phyloP scores from a whole-genome alignment of 495 filamentous ascomycete genomes.

The Penicillium malachiteum region DNA sequence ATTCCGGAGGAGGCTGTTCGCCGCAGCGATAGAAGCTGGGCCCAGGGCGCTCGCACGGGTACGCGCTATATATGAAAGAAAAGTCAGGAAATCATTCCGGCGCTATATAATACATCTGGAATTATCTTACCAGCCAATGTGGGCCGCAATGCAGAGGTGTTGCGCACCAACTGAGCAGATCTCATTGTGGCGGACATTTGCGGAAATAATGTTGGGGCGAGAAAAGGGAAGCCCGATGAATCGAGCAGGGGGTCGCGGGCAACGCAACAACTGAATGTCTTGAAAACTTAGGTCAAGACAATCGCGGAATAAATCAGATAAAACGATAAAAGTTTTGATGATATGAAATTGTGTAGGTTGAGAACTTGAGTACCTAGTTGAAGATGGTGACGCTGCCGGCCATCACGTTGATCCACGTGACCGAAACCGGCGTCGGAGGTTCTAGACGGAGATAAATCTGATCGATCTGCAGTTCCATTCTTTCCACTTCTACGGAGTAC shows the following conservation, averaged over 20 bases:
- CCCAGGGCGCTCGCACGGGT: conserved; percentile 37
- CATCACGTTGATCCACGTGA: conserved; percentile 35
- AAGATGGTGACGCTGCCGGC: conserved; percentile 27
- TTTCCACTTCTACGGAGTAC: neutral
- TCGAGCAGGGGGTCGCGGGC: conserved; percentile 25
- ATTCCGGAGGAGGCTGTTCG: conserved; percentile 57
- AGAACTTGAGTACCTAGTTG: conserved; percentile 7
- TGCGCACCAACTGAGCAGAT: conserved; percentile 44
- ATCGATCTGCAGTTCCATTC: neutral
- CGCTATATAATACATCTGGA: neutral
- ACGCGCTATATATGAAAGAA: conserved; percentile 25
- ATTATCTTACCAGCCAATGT: conserved; percentile 29
- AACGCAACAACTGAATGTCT: conserved; percentile 22
- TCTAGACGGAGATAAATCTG: conserved; percentile 9
- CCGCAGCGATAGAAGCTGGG: conserved; percentile 30
- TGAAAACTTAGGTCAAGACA: neutral
- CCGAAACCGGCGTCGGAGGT: conserved; percentile 26
- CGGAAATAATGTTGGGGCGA: conserved; percentile 31
- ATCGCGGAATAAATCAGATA: conserved; percentile 6
- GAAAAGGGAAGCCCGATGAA: conserved; percentile 27
- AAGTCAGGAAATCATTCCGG: conserved; percentile 8
- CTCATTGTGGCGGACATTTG: conserved; percentile 47
- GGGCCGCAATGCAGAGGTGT: conserved; percentile 35
- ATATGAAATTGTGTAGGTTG: conserved; percentile 1
- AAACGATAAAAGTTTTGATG: conserved; percentile 2